phyloP scores from a whole-genome alignment of 164 flowering plant species.

The Euptelea pleiosperma region DNA sequence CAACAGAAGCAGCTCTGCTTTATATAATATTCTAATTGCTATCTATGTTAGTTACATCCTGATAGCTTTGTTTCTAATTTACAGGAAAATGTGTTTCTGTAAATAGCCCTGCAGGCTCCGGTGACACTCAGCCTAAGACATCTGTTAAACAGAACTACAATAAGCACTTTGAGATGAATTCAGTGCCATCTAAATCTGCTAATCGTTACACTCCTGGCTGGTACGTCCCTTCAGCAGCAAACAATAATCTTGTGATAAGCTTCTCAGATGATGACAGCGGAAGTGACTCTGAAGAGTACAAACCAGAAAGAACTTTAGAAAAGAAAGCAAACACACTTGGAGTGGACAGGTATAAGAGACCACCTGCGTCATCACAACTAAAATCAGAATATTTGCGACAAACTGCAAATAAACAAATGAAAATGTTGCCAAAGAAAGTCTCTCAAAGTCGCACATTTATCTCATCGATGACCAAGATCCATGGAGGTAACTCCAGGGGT shows the following conservation, averaged over 20 bases:
- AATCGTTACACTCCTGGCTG: slow-evolving; percentile 20
- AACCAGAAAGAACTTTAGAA: slow-evolving; percentile 20
- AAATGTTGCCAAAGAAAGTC: slow-evolving; percentile 31
- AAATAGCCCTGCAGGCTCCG: slow-evolving; percentile 19
- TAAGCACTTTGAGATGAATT: slow-evolving; percentile 31
- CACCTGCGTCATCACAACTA: slow-evolving; percentile 19
- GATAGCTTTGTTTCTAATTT: slow-evolving; percentile 1
- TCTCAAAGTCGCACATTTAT: slow-evolving; percentile 31
- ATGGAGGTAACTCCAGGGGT: slow-evolving; percentile 31
- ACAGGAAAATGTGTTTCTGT: slow-evolving; percentile 31
- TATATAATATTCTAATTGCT: background rate
- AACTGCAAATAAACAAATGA: slow-evolving; percentile 23
- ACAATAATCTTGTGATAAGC: slow-evolving; percentile 60
- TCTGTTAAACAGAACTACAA: slow-evolving; percentile 19
- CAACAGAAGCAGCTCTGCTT: background rate
- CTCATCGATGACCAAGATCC: slow-evolving; percentile 31
- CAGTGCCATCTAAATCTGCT: slow-evolving; percentile 25
- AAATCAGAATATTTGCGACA: slow-evolving; percentile 26
- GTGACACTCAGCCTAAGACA: slow-evolving; percentile 16
- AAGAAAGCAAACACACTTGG: slow-evolving; percentile 18
- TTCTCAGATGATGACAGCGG: slow-evolving; percentile 81
- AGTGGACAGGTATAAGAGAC: slow-evolving; percentile 22
- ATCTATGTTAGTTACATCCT: background rate
- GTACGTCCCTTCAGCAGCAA: slow-evolving; percentile 18
- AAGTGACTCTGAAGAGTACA: slow-evolving; percentile 54